Evolutionary conservation across 495 filamentous ascomycete species (phyloP).

Genomic region (Neurospora sp.): DNA sequence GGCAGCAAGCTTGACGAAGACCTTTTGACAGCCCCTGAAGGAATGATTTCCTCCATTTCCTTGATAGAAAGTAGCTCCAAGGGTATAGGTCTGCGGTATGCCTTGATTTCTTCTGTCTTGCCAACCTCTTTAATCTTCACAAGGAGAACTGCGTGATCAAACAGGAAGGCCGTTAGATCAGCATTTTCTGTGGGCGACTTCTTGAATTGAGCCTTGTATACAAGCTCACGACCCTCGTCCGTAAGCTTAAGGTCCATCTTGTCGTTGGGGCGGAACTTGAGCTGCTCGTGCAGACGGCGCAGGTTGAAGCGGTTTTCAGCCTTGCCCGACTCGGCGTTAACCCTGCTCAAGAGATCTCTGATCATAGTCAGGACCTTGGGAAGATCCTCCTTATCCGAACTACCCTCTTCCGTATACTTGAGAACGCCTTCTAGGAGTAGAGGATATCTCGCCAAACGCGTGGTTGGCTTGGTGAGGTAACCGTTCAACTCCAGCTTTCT

Average conservation of each 20-base stretch:
- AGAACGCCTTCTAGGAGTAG: slow-evolving; percentile 83
- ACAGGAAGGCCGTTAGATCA: slow-evolving; percentile 88
- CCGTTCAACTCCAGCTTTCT: slow-evolving; percentile 96
- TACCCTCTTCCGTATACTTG: slow-evolving; percentile 80
- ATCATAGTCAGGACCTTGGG: slow-evolving; percentile 79
- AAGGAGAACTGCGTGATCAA: slow-evolving; percentile 90
- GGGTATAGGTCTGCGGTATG: slow-evolving; percentile 91
- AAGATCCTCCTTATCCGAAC: slow-evolving; percentile 81
- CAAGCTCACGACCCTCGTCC: slow-evolving; percentile 82
- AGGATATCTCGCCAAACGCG: slow-evolving; percentile 88
- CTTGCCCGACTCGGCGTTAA: slow-evolving; percentile 92
- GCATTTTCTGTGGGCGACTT: slow-evolving; percentile 78
- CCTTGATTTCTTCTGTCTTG: slow-evolving; percentile 87
- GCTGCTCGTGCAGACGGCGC: slow-evolving; percentile 75
- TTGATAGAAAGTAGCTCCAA: slow-evolving; percentile 87
- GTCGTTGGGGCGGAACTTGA: slow-evolving; percentile 79
- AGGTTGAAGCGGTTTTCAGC: slow-evolving; percentile 97
- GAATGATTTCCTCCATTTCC: slow-evolving; percentile 93
- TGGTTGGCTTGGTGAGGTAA: slow-evolving; percentile 97
- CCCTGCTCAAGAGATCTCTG: slow-evolving; percentile 72
- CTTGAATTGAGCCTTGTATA: slow-evolving; percentile 88
- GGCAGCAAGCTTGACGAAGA: slow-evolving; percentile 81
- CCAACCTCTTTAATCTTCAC: slow-evolving; percentile 82
- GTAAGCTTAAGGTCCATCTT: slow-evolving; percentile 91
- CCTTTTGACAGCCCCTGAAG: slow-evolving; percentile 68